phyloP scores from a whole-genome alignment of 2,329 filamentous ascomycete species.

The Penicillium crustosum region DNA sequence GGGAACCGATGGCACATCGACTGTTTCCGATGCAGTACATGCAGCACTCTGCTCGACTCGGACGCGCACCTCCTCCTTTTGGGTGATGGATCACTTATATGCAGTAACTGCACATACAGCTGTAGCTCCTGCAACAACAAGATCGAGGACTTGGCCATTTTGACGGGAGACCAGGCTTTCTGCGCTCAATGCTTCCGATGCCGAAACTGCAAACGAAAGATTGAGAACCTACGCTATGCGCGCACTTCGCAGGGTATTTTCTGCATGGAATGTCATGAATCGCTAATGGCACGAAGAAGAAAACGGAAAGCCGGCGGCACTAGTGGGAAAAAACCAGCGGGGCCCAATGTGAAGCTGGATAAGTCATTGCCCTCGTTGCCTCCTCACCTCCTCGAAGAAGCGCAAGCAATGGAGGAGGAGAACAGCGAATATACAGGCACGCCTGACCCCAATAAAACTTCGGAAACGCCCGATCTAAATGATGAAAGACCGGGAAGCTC shows the following conservation, averaged over 20 bases:
- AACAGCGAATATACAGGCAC: slow-evolving; percentile 64
- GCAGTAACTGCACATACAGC: slow-evolving; percentile 99
- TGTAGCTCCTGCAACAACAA: slow-evolving; percentile 96
- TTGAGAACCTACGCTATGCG: slow-evolving; percentile 96
- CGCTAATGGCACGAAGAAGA: slow-evolving; percentile 84
- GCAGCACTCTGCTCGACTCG: slow-evolving; percentile 91
- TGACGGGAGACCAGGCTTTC: slow-evolving; percentile 97
- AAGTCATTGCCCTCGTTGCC: slow-evolving; percentile 92
- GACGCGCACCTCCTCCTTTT: slow-evolving; percentile 96
- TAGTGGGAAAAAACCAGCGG: slow-evolving; percentile 36
- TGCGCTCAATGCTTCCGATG: slow-evolving; percentile 97
- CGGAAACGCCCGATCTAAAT: slow-evolving; percentile 18
- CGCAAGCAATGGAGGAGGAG: slow-evolving; percentile 60
- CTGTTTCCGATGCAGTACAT: slow-evolving; percentile 97
- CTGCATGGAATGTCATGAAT: slow-evolving; percentile 98
- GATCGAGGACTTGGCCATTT: slow-evolving; percentile 95
- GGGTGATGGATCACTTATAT: slow-evolving; percentile 95
- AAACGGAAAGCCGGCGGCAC: slow-evolving; percentile 73
- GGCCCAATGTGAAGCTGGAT: slow-evolving; percentile 67
- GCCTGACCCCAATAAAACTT: slow-evolving; percentile 29
- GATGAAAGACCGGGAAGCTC: slow-evolving; percentile 26
- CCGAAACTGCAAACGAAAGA: slow-evolving; percentile 97
- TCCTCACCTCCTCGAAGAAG: slow-evolving; percentile 64
- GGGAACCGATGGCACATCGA: slow-evolving; percentile 98
- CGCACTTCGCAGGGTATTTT: slow-evolving; percentile 98